Evolutionary conservation across 805 yeast genomes (phyloP).

Genomic region (Lachancea waltii): DNA sequence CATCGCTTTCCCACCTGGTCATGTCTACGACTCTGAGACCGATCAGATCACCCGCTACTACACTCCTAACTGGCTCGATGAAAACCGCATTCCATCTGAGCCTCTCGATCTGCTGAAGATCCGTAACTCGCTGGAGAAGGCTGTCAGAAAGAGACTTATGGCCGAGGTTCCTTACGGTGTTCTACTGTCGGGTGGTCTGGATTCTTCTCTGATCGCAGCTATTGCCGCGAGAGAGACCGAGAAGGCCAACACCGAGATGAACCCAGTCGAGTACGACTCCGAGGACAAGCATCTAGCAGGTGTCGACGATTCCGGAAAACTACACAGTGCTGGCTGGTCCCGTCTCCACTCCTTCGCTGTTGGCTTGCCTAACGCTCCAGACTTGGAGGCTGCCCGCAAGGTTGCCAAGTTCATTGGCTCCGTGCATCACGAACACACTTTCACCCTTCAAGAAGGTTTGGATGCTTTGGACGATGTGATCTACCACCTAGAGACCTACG

Average conservation of each 20-base stretch:
- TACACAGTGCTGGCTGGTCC: constrained; percentile 71
- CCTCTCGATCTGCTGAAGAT: constrained; percentile 67
- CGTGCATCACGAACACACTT: constrained; percentile 95
- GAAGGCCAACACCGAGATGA: constrained; percentile 44
- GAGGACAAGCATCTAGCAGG: constrained; percentile 78
- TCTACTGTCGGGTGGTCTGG: constrained; percentile 93
- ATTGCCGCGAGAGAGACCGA: constrained; percentile 96
- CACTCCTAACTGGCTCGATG: constrained; percentile 95
- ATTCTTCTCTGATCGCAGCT: constrained; percentile 91
- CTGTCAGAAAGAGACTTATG: constrained; percentile 98
- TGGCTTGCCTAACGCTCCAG: constrained; percentile 98
- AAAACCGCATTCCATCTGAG: constrained; percentile 59
- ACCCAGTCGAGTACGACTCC: constrained; percentile 43
- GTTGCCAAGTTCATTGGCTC: constrained; percentile 96
- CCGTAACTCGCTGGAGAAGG: constrained; percentile 79
- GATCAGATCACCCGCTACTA: constrained; percentile 83
- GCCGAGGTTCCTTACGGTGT: constrained; percentile 99
- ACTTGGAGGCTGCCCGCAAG: constrained; percentile 89
- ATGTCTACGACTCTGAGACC: constrained; percentile 86
- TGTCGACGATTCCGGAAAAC: constrained; percentile 81
- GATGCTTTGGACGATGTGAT: constrained; percentile 94
- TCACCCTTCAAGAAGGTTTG: constrained; percentile 93
- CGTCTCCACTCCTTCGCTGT: constrained; percentile 92
- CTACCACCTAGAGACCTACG: constrained; percentile 93
- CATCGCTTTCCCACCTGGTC: constrained; percentile 97